A percentile compares a stretch with the other conserved stretches of the same genome.
These are phyloP conservation scores for Flammula alnicola DNA, from an alignment of 1,284 basidiomycete genomes.

Conservation along the genomic window DNA sequence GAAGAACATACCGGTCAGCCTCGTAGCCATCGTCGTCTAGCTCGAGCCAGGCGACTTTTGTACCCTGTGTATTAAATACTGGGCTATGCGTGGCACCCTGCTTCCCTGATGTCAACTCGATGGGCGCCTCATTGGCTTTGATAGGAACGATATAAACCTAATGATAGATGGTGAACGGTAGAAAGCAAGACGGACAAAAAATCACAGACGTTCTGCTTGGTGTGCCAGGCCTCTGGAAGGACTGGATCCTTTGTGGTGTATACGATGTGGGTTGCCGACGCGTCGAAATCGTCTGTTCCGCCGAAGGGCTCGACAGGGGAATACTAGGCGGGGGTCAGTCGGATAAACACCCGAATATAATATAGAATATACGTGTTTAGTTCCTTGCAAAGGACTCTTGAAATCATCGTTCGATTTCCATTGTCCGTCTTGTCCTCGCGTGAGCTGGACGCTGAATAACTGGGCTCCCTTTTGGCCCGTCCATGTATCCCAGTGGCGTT, in stretches of 20 bases:
- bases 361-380: conserved; percentile 56
- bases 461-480: conserved; percentile 70
- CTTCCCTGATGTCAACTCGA: conserved; percentile 76
- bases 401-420: conserved; percentile 61
- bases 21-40: conserved; percentile 88
- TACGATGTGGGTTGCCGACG: conserved; percentile 71
- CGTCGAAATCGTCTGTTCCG: conserved; percentile 75
- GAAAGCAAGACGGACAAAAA: conserved; percentile 1
- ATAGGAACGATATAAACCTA: conserved; percentile 72
- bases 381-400: conserved; percentile 64
- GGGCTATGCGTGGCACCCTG: conserved; percentile 83
- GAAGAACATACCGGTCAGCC: conserved; percentile 62
- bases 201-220: conserved; percentile 74
- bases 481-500: conserved; percentile 92
- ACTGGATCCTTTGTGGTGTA: conserved; percentile 85
- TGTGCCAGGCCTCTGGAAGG: conserved; percentile 76
- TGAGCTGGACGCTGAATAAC: conserved; percentile 69
- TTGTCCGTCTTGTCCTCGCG: conserved; percentile 47
- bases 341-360: background rate
- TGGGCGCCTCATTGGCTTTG: conserved; percentile 49
- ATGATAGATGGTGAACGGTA: conserved; percentile 2
- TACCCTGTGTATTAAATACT: conserved; percentile 67
- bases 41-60: conserved; percentile 86
- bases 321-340: conserved; percentile 46
- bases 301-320: conserved; percentile 85